phyloP scores from a whole-genome alignment of 2,329 filamentous ascomycete genomes.

The Mycogone perniciosa region DNA sequence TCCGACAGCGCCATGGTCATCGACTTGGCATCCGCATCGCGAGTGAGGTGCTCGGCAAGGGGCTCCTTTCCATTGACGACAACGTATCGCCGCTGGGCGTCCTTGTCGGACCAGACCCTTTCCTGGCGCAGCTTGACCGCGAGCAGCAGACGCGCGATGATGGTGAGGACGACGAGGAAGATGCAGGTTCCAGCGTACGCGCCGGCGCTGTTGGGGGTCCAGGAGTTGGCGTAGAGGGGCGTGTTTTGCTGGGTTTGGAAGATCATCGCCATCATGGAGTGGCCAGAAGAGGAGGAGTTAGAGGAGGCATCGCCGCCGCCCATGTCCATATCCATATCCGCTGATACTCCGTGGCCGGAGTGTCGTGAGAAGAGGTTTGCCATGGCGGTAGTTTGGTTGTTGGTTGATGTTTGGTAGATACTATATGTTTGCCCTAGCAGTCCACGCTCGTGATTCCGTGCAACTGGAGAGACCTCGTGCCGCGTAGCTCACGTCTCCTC shows the following conservation, averaged over 20 bases:
- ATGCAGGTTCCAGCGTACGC: constrained; percentile 86
- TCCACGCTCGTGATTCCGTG: too few species aligned
- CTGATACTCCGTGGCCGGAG: constrained; percentile 14
- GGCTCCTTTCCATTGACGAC: constrained; percentile 59
- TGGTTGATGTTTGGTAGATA: neutral
- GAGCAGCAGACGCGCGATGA: constrained; percentile 62
- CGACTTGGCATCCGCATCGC: constrained; percentile 56
- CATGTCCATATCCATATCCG: constrained; percentile 17
- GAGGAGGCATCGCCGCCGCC: constrained; percentile 12
- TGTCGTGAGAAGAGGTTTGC: constrained; percentile 18
- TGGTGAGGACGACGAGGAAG: constrained; percentile 74
- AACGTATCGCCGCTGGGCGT: constrained; percentile 70
- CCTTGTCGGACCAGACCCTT: constrained; percentile 60
- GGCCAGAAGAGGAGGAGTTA: constrained; percentile 10
- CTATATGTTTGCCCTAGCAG: too few species aligned
- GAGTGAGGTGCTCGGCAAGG: constrained; percentile 52
- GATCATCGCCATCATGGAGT: constrained; percentile 36
- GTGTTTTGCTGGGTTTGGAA: constrained; percentile 55
- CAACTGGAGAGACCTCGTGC: too few species aligned
- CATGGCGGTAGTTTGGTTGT: neutral
- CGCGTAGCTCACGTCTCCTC: too few species aligned
- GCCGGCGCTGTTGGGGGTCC: constrained; percentile 65
- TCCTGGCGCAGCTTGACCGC: constrained; percentile 63
- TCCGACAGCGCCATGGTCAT: constrained; percentile 62
- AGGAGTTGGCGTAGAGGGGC: constrained; percentile 54